Conservation (phyloP, 148 eudicot species). For the Persicaria tinctoria region DNA sequence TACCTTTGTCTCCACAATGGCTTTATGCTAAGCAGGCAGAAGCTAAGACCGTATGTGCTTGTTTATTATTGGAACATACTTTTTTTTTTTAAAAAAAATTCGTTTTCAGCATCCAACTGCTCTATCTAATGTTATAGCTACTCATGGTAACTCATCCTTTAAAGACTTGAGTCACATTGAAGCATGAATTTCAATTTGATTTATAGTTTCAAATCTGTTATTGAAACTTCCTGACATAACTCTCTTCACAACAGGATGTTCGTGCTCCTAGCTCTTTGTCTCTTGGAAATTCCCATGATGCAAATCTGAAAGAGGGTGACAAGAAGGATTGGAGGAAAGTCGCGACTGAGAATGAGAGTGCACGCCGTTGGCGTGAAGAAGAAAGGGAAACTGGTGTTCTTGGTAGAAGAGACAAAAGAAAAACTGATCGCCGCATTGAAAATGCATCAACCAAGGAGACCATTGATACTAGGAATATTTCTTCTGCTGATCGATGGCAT, state of each 20-base stretch:
- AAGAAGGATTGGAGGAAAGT: constrained; percentile 80
- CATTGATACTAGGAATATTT: constrained; percentile 41
- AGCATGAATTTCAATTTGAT: neutral
- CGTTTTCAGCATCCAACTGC: neutral
- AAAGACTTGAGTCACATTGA: neutral
- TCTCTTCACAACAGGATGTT: constrained; percentile 44
- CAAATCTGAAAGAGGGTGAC: constrained; percentile 63
- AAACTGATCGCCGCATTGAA: constrained; percentile 77
- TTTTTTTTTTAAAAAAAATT: neutral
- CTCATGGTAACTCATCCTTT: neutral
- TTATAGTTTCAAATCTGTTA: neutral
- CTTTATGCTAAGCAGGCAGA: constrained; percentile 78
- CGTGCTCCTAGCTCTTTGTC: constrained; percentile 78
- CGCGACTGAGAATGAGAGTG: constrained; percentile 57
- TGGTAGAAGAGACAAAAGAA: constrained; percentile 85
- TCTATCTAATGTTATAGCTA: neutral
- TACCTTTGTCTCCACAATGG: constrained; percentile 98
- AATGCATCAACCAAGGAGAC: constrained; percentile 54
- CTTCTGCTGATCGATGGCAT: constrained; percentile 72
- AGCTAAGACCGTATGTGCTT: constrained; percentile 50
- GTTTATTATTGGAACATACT: neutral
- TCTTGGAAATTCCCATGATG: constrained; percentile 67
- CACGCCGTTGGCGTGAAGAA: constrained; percentile 98
- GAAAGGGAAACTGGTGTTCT: constrained; percentile 97
- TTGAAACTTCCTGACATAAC: neutral